Base-by-base conservation (phyloP, 2,329 filamentous ascomycete species). In the Gaeumannomyces tritici region DNA sequence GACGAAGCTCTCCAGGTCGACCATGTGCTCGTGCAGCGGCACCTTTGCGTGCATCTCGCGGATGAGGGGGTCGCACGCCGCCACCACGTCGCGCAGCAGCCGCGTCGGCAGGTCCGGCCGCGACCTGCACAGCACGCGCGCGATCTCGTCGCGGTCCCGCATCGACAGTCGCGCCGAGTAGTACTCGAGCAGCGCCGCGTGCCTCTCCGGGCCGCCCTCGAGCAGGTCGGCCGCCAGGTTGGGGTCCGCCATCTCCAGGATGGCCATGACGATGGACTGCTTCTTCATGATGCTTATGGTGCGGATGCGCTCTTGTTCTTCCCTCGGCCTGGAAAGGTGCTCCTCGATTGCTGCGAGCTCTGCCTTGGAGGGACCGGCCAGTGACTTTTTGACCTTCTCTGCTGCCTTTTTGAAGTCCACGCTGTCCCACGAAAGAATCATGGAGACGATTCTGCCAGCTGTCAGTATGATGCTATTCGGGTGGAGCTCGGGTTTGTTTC, bases 51-150 rank as follows among this genome's bases (percentile, higher is more conserved):
- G 90, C 8, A 93, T 77, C 3, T 80, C 76, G 27, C 89, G 81
- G 62, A 95, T 90, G 64, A 92, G 85, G 0, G 89, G 89, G 61
- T 92, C 89, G 66, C 89, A 90, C 2, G 87, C 86, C 0, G 80
- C 77, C 7, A 92, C 82, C 0, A 80, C 73, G 63, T 91, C 87
- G 33, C 83, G 81, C 59, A 93, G 76, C 1, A 84, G 80, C 11
- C 84, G 80, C 0, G 90, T 93, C n/a, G 92, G 79, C 12, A 89
- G 79, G 67, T 93, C 90, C 0, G 90, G 90, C 28, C 80, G 83
- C 57, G 84, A 80, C 18, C 83, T 83, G 72, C 90, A 93, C 18
- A 92, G 74, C 0, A 85, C 82, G 15, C 80, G 79, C 15, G 84
- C 83, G 59, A 93, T 85, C 67, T 87, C 82, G 63, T 90, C 84